A percentile compares a stretch with the other conserved stretches of the same genome.
phyloP scores from a whole-genome alignment of 1,139 yeast genomes.

The Tardiomyces digboiensis region DNA sequence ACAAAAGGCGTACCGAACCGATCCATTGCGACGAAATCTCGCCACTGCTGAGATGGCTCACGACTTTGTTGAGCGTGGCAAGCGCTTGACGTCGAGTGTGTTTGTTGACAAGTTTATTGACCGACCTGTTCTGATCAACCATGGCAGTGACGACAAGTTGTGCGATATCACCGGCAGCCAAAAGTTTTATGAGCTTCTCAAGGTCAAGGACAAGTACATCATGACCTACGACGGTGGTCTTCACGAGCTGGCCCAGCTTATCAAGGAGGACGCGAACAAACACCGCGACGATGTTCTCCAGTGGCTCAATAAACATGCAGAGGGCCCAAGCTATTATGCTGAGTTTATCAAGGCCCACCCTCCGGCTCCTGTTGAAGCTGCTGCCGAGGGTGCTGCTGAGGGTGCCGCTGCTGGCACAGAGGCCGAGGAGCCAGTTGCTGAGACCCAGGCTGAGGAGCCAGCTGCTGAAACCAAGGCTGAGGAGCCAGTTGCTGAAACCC shows the following conservation, averaged over 20 bases:
- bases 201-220: slow-evolving; percentile 27
- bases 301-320: slow-evolving; percentile 30
- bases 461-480: slow-evolving; percentile 3
- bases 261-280: slow-evolving; percentile 35
- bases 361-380: no score
- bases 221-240: slow-evolving; percentile 26
- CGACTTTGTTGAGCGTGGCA: slow-evolving; percentile 63
- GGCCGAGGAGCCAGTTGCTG: slow-evolving; percentile 3
- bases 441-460: slow-evolving; percentile 8
- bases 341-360: neutral
- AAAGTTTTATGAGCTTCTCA: slow-evolving; percentile 9
- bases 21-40: slow-evolving; percentile 27
- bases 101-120: slow-evolving; percentile 36
- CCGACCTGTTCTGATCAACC: slow-evolving; percentile 42
- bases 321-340: slow-evolving; percentile 1
- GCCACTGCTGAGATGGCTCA: slow-evolving; percentile 44
- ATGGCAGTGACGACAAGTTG: slow-evolving; percentile 35
- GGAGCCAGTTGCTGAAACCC: no score
- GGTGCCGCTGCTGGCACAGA: slow-evolving; percentile 1
- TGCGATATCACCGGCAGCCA: slow-evolving; percentile 10
- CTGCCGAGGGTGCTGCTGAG: no score
- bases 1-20: slow-evolving; percentile 16
- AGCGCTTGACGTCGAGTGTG: slow-evolving; percentile 35
- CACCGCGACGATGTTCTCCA: slow-evolving; percentile 29
- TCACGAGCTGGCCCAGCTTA: slow-evolving; percentile 22